Base-by-base conservation (phyloP, 2,329 filamentous ascomycete species). In the Zarea fungicola region DNA sequence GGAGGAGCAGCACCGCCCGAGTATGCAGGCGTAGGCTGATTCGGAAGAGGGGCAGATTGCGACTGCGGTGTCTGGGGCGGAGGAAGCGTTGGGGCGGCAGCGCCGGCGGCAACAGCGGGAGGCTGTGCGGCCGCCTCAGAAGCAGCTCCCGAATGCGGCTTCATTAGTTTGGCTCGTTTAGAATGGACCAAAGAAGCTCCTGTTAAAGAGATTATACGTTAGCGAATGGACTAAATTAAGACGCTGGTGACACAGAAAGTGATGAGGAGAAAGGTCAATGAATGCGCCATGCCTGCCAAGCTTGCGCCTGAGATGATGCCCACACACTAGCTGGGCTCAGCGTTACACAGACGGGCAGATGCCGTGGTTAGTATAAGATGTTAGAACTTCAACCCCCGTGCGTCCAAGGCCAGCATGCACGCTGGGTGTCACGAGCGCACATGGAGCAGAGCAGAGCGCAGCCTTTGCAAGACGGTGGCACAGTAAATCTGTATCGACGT, bases 71-170 rank as follows among this genome's bases (percentile, higher is more conserved):
- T 79, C 55, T 80, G 78, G 29, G 80, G 75, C 54, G 80, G 75
- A 48, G 66, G 64, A 35, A 67, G 63, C 25, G 63, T 52, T 54
- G 66, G 66, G 28, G 72, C 65, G 60, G 75, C 72, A n/a, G 7
- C 10, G 14, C 9, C 31, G 16, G 44, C 18, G 18, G 37, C 39
- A 36, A 39, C 28, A n/a, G 31, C 37, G 54, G 74, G 68, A 44
- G 73, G 67, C 58, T 78, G 77, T 55, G 70, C 76, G 56, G 81
- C 73, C 60, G 76, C 78, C 60, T 85, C 82, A 60, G 76, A 68
- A 55, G 77, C 70, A 62, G 64, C 68, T 54, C 73, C 75, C 57
- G 73, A 60, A 66, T 76, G 75, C 53, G 75, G 64, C 72, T 85
- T 85, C 68, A 83, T 81, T 55, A 77, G 19, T 39, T 21, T 49